phyloP scores from a whole-genome alignment of 2,329 filamentous ascomycete species.

The Mycosphaerelloides madeirae region DNA sequence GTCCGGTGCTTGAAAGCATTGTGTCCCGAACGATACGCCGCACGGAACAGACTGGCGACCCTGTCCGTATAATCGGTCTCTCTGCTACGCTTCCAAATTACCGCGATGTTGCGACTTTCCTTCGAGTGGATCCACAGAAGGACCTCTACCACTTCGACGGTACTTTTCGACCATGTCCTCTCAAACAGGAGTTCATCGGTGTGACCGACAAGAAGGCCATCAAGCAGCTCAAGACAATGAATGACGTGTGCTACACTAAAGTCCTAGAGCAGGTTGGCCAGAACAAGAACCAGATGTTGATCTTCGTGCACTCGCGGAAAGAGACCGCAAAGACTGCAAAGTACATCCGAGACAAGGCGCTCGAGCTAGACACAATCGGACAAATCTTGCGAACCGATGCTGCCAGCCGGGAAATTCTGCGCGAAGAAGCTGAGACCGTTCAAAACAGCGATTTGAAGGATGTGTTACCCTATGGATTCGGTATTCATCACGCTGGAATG shows the following conservation, averaged over 20 bases:
- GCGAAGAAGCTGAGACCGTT: slow-evolving; percentile 76
- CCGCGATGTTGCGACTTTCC: slow-evolving; percentile 88
- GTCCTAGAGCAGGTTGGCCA: slow-evolving; percentile 93
- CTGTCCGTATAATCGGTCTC: slow-evolving; percentile 84
- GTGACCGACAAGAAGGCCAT: slow-evolving; percentile 98
- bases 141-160: slow-evolving; percentile 96
- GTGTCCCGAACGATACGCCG: slow-evolving; percentile 90
- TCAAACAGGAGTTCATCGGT: slow-evolving; percentile 95
- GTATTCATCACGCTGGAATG: slow-evolving; percentile 98
- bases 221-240: slow-evolving; percentile 98
- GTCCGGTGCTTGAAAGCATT: slow-evolving; percentile 93
- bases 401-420: slow-evolving; percentile 80
- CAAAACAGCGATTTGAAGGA: slow-evolving; percentile 88
- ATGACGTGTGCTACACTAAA: slow-evolving; percentile 97
- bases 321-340: slow-evolving; percentile 97
- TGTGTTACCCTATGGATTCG: slow-evolving; percentile 89
- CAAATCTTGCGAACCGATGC: slow-evolving; percentile 92
- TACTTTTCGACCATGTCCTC: slow-evolving; percentile 84
- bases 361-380: slow-evolving; percentile 96
- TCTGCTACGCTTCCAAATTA: slow-evolving; percentile 97
- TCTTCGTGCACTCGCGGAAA: slow-evolving; percentile 97
- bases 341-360: slow-evolving; percentile 90
- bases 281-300: slow-evolving; percentile 94
- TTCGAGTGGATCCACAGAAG: slow-evolving; percentile 79
- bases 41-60: slow-evolving; percentile 89